Evolutionary conservation across 176 grass and related monocot genomes (phyloP).

Genomic region (Otatea glauca): DNA sequence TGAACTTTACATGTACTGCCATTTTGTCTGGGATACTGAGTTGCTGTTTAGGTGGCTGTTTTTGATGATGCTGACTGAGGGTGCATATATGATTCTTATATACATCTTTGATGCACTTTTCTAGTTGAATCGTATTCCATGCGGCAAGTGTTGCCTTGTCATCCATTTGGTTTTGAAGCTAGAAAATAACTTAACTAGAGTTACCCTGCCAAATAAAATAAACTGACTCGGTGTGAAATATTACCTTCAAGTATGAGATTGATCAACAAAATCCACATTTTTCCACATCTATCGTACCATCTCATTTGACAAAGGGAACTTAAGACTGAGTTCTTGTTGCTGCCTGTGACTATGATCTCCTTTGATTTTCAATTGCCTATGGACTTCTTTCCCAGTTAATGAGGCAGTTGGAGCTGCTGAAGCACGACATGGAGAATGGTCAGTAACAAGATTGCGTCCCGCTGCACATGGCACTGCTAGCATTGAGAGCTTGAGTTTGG

Average conservation of each 20-base stretch:
- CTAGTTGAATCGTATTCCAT: background rate
- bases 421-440: conserved; percentile 94
- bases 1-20: background rate
- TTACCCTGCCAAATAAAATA: conserved; percentile 10
- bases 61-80: background rate
- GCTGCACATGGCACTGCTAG: conserved; percentile 86
- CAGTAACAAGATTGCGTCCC: conserved; percentile 88
- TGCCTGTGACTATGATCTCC: conserved; percentile 29
- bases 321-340: conserved; percentile 11
- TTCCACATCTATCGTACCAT: conserved; percentile 12
- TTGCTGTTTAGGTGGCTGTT: background rate
- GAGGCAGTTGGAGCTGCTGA: conserved; percentile 98
- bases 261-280: conserved; percentile 32
- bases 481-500: conserved; percentile 80
- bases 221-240: conserved; percentile 14
- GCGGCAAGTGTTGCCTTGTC: background rate
- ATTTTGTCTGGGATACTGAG: background rate
- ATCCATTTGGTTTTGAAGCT: conserved; percentile 21
- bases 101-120: conserved; percentile 13
- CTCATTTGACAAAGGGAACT: conserved; percentile 26
- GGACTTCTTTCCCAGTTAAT: conserved; percentile 64
- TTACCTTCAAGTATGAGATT: conserved; percentile 13
- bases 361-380: conserved; percentile 53
- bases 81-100: conserved; percentile 18
- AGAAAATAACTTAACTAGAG: background rate